Conservation (phyloP, 1,284 basidiomycete species). For the Microstroma glucosiphilum region DNA sequence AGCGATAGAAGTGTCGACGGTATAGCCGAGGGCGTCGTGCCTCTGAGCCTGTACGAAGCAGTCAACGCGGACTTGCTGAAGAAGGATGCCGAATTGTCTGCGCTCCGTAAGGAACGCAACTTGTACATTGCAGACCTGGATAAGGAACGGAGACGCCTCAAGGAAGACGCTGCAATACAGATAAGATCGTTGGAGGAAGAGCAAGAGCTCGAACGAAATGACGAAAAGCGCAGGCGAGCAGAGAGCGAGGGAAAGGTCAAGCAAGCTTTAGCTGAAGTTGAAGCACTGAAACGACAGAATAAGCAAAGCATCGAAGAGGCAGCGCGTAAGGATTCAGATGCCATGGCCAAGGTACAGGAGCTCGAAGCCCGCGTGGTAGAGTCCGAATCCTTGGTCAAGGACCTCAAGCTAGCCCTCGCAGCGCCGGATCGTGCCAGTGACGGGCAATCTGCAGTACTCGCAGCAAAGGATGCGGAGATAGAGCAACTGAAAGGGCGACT, state of each 20-base stretch:
- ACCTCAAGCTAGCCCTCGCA: conserved; percentile 8
- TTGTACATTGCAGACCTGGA: neutral
- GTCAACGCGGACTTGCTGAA: conserved; percentile 1
- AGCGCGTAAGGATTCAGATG: conserved; percentile 23
- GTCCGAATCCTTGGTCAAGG: conserved; percentile 22
- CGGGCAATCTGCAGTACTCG: conserved; percentile 28
- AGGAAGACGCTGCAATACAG: conserved; percentile 1
- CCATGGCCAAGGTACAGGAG: conserved; percentile 15
- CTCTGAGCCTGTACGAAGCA: conserved; percentile 13
- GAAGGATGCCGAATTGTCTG: conserved; percentile 7
- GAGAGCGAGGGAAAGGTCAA: conserved; percentile 25
- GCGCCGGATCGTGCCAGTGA: conserved; percentile 17
- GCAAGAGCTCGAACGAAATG: conserved; percentile 33
- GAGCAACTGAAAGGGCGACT: conserved; percentile 31
- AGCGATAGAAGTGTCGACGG: neutral
- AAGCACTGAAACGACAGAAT: conserved; percentile 26
- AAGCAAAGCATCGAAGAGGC: conserved; percentile 23
- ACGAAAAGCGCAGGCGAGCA: conserved; percentile 10
- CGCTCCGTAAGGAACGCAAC: neutral
- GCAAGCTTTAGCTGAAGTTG: conserved; percentile 19
- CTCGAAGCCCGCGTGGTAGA: conserved; percentile 11
- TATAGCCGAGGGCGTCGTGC: conserved; percentile 9
- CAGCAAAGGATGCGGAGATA: conserved; percentile 37
- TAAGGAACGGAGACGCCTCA: conserved; percentile 6
- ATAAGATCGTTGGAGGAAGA: conserved; percentile 25